These are phyloP conservation scores for Mollisia scopiformis DNA, from an alignment of 2,329 filamentous ascomycete species.

Conservation along the genomic window DNA sequence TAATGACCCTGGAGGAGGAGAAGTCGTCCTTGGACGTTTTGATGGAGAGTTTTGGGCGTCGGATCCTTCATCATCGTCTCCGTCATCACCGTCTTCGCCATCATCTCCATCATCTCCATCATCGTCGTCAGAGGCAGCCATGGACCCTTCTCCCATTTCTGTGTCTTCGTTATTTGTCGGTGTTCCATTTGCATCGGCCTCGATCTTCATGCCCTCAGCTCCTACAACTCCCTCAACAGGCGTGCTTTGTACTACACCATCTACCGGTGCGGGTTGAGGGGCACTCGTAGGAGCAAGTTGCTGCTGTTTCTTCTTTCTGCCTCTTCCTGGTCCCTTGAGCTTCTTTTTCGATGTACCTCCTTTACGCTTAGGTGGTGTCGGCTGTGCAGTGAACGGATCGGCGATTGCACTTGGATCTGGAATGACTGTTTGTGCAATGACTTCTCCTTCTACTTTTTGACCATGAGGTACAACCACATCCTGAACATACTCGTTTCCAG, in stretches of 20 bases:
- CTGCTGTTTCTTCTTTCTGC: constrained; percentile 73
- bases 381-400: constrained; percentile 37
- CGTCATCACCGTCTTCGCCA: constrained; percentile 46
- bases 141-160: constrained; percentile 37
- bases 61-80: constrained; percentile 52
- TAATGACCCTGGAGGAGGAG: constrained; percentile 16
- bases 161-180: constrained; percentile 32
- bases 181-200: constrained; percentile 19
- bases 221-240: constrained; percentile 11
- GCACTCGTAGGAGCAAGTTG: constrained; percentile 29
- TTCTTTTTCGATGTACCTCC: constrained; percentile 67
- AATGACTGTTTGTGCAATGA: constrained; percentile 66
- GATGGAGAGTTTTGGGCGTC: constrained; percentile 34
- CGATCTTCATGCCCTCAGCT: constrained; percentile 31
- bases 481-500: constrained; percentile 81
- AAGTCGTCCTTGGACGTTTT: constrained; percentile 29
- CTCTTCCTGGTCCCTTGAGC: constrained; percentile 76
- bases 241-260: constrained; percentile 12
- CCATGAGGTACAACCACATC: constrained; percentile 82
- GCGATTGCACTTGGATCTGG: constrained; percentile 59
- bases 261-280: constrained; percentile 15
- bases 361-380: constrained; percentile 59
- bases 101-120: constrained; percentile 35
- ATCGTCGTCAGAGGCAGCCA: constrained; percentile 34
- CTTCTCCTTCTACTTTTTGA: constrained; percentile 79